Percentiles rank a stretch among this genome's conserved stretches.
Conservation (phyloP, 805 yeast genomes). For the Diddensiella santjacobensis region DNA sequence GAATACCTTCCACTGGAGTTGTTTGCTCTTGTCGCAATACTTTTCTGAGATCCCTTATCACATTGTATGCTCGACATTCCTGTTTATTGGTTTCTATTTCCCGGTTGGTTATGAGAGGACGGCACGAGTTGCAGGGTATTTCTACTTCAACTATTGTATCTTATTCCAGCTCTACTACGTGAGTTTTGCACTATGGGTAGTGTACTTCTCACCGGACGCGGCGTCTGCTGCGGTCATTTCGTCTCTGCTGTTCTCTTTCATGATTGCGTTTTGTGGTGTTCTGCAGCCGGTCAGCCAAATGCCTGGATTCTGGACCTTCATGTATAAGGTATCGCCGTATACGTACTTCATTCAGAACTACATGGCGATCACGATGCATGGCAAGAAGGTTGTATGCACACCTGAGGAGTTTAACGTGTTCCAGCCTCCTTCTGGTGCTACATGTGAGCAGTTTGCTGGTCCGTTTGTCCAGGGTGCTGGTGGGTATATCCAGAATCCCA, state of each 20-base stretch:
- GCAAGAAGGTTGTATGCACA: conserved; percentile 48
- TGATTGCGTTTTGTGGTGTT: conserved; percentile 67
- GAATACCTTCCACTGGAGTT: conserved; percentile 70
- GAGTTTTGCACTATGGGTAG: conserved; percentile 51
- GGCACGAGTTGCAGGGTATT: conserved; percentile 47
- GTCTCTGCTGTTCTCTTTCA: conserved; percentile 53
- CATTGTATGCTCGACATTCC: conserved; percentile 45
- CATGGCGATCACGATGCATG: conserved; percentile 47
- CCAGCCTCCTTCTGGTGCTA: conserved; percentile 51
- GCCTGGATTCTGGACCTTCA: conserved; percentile 84
- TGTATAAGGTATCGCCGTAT: conserved; percentile 69
- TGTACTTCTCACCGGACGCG: conserved; percentile 60
- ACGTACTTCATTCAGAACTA: conserved; percentile 66
- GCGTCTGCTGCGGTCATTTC: conserved; percentile 62
- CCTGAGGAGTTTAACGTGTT: conserved; percentile 46
- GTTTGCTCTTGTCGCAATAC: conserved; percentile 51
- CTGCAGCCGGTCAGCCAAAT: conserved; percentile 51
- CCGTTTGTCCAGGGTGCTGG: conserved; percentile 38
- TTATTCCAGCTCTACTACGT: conserved; percentile 49
- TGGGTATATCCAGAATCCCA: conserved; percentile 45
- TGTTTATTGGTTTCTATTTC: conserved; percentile 51
- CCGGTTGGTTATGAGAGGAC: conserved; percentile 42
- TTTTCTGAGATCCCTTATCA: conserved; percentile 61
- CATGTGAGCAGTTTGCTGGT: conserved; percentile 54
- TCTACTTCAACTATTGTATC: conserved; percentile 48